phyloP scores from a whole-genome alignment of 805 yeast genomes.

The Danielia reshetovae region DNA sequence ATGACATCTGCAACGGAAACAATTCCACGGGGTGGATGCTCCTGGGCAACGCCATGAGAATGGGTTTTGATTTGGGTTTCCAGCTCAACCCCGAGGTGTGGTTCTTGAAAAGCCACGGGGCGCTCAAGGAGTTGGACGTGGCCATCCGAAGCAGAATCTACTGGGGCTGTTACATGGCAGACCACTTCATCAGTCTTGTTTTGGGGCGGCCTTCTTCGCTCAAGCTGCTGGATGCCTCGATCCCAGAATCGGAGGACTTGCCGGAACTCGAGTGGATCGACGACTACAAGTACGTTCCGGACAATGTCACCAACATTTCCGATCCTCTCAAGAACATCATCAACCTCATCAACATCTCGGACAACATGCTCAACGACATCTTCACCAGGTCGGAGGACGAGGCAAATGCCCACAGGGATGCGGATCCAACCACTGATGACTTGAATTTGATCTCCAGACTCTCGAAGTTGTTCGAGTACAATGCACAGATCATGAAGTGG shows the following conservation, averaged over 20 bases:
- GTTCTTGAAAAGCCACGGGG: slow-evolving; percentile 42
- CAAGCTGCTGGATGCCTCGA: slow-evolving; percentile 54
- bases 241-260: slow-evolving; percentile 54
- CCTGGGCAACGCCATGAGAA: slow-evolving; percentile 57
- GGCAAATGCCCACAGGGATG: slow-evolving; percentile 15
- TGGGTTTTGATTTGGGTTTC: slow-evolving; percentile 64
- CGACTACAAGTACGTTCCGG: slow-evolving; percentile 44
- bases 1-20: slow-evolving; percentile 57
- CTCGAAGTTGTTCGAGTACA: slow-evolving; percentile 42
- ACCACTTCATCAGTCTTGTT: slow-evolving; percentile 56
- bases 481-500: slow-evolving; percentile 51
- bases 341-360: slow-evolving; percentile 41
- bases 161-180: slow-evolving; percentile 67
- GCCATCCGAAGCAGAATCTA: slow-evolving; percentile 57
- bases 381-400: slow-evolving; percentile 37
- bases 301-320: slow-evolving; percentile 33
- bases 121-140: slow-evolving; percentile 46
- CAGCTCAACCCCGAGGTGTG: slow-evolving; percentile 60
- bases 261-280: slow-evolving; percentile 64
- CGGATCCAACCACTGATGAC: slow-evolving; percentile 27
- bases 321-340: slow-evolving; percentile 42
- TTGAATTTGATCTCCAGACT: slow-evolving; percentile 38
- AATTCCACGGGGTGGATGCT: slow-evolving; percentile 62
- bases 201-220: slow-evolving; percentile 57
- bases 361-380: slow-evolving; percentile 42